A percentile compares a stretch with the other conserved stretches of the same genome.
phyloP scores from a whole-genome alignment of 257 asterid species.

The Solanum pimpinellifolium region DNA sequence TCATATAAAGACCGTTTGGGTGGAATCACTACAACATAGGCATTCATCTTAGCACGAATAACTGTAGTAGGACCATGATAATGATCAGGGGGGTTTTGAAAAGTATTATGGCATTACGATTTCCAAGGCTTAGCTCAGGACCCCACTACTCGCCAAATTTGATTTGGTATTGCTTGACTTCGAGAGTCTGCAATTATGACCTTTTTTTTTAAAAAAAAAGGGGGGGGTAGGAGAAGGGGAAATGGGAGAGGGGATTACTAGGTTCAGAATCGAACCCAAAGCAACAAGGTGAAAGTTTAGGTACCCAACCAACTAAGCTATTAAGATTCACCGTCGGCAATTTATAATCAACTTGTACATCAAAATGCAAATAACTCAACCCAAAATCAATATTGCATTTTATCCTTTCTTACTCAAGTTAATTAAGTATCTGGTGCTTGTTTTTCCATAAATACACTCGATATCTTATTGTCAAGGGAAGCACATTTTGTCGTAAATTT shows the following conservation, averaged over 20 bases:
- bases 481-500: background rate
- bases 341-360: background rate
- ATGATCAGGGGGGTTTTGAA: background rate
- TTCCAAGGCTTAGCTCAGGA: background rate
- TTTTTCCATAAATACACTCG: background rate
- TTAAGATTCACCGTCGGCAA: fast-evolving
- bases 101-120: background rate
- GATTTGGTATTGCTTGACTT: background rate
- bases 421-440: background rate
- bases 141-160: background rate
- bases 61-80: background rate
- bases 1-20: background rate
- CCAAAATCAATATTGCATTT: background rate
- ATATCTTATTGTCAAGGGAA: background rate
- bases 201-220: background rate
- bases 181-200: background rate
- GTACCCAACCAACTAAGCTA: background rate
- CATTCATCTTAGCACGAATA: background rate
- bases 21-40: background rate
- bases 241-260: background rate
- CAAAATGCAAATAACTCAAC: background rate
- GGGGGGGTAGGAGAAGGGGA: background rate
- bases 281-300: background rate
- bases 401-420: background rate
- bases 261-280: background rate